Evolutionary conservation across 306 rosid genomes (phyloP).

Genomic region (Cyamopsis tetragonoloba): DNA sequence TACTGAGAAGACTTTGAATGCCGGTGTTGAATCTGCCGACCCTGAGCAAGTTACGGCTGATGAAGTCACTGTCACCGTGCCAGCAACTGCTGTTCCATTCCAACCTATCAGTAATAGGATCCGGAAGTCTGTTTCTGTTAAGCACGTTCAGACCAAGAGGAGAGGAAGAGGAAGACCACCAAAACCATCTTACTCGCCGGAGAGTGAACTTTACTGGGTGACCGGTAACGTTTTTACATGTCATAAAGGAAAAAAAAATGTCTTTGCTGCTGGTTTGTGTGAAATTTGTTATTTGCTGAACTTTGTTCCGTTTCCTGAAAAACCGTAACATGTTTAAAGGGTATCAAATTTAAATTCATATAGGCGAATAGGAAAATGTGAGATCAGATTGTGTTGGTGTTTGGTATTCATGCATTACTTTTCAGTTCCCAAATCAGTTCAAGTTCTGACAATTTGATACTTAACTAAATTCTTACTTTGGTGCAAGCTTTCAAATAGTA

Average conservation of each 20-base stretch:
- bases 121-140: constrained; percentile 12
- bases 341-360: not conserved
- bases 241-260: not conserved
- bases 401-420: not conserved
- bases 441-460: too few species aligned
- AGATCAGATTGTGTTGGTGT: not conserved
- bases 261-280: not conserved
- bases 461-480: too few species aligned
- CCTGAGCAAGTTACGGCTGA: not conserved
- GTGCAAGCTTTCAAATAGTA: too few species aligned
- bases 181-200: not conserved
- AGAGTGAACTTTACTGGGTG: constrained; percentile 10
- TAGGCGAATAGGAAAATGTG: not conserved
- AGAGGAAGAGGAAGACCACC: constrained; percentile 37
- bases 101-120: constrained; percentile 1
- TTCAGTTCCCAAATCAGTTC: not conserved
- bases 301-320: not conserved
- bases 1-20: not conserved
- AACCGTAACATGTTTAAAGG: not conserved
- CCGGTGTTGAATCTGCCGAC: constrained; percentile 2
- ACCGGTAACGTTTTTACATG: constrained; percentile 30
- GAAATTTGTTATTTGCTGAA: not conserved
- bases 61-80: not conserved
- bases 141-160: constrained; percentile 1
- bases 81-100: not conserved